Evolutionary conservation across 768 basidiomycete species (phyloP).

Genomic region (Rhodocollybia butyracea): DNA sequence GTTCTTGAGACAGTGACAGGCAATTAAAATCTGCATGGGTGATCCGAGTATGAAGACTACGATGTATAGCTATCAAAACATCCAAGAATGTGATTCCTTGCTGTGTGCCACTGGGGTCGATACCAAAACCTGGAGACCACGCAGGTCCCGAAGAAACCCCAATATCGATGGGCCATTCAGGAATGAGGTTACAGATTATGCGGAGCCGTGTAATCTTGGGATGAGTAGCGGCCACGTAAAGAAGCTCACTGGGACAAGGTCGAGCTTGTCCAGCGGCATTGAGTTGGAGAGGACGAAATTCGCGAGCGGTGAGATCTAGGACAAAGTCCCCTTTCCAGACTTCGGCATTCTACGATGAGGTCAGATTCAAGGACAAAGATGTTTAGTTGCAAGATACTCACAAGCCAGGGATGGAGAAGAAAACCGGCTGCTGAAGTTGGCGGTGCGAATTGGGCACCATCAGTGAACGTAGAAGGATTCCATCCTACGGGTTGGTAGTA

Average conservation of each 20-base stretch:
- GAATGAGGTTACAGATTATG: conserved; percentile 54
- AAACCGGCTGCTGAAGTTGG: conserved; percentile 17
- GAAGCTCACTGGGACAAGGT: conserved; percentile 40
- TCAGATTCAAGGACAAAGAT: too few relatives aligned
- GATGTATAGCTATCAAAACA: conserved; percentile 49
- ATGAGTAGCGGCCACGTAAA: conserved; percentile 51
- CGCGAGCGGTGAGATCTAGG: conserved; percentile 53
- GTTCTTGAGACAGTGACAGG: conserved; percentile 26
- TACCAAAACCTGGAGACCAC: conserved; percentile 12
- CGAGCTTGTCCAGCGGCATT: conserved; percentile 32
- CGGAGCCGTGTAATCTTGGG: conserved; percentile 51
- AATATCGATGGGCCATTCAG: conserved; percentile 61
- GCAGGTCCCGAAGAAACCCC: conserved; percentile 20
- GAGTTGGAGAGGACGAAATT: conserved; percentile 41
- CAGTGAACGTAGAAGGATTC: conserved; percentile 12
- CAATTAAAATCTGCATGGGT: conserved; percentile 36
- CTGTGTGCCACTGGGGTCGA: conserved; percentile 17
- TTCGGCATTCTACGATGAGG: too few relatives aligned
- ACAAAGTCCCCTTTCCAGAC: conserved; percentile 39
- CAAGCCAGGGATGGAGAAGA: conserved; percentile 47
- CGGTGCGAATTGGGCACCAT: conserved; percentile 14
- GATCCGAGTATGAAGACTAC: conserved; percentile 41
- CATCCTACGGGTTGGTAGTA: conserved; percentile 5
- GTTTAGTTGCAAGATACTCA: too few relatives aligned
- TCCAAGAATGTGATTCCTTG: conserved; percentile 57